phyloP scores from a whole-genome alignment of 306 rosid species.

The Acacia acuminata region DNA sequence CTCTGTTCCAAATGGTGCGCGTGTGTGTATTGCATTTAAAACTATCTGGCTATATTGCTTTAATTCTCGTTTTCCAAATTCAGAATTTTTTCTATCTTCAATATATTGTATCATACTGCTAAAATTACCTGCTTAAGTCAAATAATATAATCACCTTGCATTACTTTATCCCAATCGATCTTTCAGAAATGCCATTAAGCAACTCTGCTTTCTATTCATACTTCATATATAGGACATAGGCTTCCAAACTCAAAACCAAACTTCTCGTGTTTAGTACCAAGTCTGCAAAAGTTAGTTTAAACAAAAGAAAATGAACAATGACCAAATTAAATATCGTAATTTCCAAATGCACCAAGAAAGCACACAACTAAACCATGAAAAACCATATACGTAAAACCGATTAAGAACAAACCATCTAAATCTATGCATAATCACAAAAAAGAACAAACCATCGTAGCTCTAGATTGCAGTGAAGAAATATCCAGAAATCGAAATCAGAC shows the following conservation, averaged over 20 bases:
- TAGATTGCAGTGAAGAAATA: too few relatives aligned
- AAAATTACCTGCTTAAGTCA: slow-evolving; percentile 87
- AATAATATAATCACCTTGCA: slow-evolving; percentile 88
- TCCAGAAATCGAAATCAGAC: too few relatives aligned
- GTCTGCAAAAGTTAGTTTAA: slow-evolving; percentile 41
- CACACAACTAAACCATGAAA: too few relatives aligned
- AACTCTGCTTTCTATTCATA: slow-evolving; percentile 86
- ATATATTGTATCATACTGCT: neutral
- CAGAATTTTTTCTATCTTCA: neutral
- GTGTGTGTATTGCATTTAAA: neutral
- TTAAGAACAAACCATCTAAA: too few relatives aligned
- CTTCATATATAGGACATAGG: slow-evolving; percentile 67
- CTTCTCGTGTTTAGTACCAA: slow-evolving; percentile 99
- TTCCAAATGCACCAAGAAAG: too few relatives aligned
- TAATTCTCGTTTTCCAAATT: neutral
- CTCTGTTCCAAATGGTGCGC: neutral
- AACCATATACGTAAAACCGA: too few relatives aligned
- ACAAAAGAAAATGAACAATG: slow-evolving; percentile 1
- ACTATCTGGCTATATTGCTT: neutral
- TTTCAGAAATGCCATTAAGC: slow-evolving; percentile 82
- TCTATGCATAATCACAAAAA: too few relatives aligned
- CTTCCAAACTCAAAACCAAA: slow-evolving; percentile 86
- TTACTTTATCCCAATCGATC: slow-evolving; percentile 93
- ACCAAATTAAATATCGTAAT: too few relatives aligned
- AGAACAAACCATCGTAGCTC: too few relatives aligned